Conservation (phyloP, 2,329 filamentous ascomycete species). For the Fusarium abutilonis region DNA sequence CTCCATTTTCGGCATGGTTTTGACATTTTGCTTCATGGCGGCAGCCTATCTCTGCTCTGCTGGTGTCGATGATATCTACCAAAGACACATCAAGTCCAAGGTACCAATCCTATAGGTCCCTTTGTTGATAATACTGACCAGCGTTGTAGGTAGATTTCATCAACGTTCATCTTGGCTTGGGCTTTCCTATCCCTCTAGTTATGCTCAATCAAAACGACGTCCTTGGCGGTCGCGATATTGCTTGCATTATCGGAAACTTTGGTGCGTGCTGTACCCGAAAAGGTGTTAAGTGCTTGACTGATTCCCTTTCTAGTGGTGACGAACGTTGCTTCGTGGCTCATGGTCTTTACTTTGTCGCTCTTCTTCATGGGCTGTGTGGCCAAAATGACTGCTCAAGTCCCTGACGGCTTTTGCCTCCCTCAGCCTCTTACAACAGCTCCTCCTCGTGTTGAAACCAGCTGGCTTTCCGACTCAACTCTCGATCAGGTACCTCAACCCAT, state of each 20-base stretch:
- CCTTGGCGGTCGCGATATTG: conserved; percentile 50
- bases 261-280: conserved; percentile 46
- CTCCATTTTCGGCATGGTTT: conserved; percentile 59
- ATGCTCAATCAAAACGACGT: conserved; percentile 54
- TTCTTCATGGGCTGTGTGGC: conserved; percentile 26
- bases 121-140: conserved; percentile 2
- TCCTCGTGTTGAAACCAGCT: conserved; percentile 28
- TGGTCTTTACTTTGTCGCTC: conserved; percentile 46
- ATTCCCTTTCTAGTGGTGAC: conserved; percentile 46
- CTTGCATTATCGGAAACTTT: conserved; percentile 56
- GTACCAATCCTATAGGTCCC: conserved; percentile 32
- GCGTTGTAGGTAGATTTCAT: conserved; percentile 58
- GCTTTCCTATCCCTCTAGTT: conserved; percentile 61
- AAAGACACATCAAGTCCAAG: conserved; percentile 48
- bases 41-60: conserved; percentile 30
- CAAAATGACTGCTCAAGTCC: conserved; percentile 7
- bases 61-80: conserved; percentile 45
- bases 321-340: conserved; percentile 50
- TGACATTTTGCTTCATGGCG: conserved; percentile 52
- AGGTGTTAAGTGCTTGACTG: conserved; percentile 4
- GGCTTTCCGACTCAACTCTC: conserved; percentile 38
- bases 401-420: conserved; percentile 17
- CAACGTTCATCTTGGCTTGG: conserved; percentile 62
- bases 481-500: conserved; percentile 10
- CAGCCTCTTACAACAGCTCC: conserved; percentile 3